A percentile compares a stretch with the other conserved stretches of the same genome.
phyloP scores from a whole-genome alignment of 2,329 filamentous ascomycete genomes.

The Fusarium brachygibbosum region DNA sequence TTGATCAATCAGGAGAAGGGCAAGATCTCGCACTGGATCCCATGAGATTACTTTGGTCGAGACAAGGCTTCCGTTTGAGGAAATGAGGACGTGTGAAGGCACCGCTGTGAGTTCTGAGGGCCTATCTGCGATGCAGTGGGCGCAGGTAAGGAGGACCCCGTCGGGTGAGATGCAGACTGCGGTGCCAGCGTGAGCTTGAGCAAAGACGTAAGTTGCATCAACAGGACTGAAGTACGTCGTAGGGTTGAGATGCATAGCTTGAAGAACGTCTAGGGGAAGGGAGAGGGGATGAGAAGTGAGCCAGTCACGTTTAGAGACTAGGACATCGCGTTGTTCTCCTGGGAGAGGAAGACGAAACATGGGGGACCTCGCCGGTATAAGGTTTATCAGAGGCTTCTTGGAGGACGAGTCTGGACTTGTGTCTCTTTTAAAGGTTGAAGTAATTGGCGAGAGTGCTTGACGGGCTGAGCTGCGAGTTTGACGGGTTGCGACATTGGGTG shows the following conservation, averaged over 20 bases:
- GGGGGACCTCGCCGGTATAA: background rate
- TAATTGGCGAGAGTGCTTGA: constrained; percentile 1
- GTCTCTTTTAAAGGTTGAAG: background rate
- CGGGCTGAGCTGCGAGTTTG: constrained; percentile 36
- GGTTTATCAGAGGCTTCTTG: constrained; percentile 12
- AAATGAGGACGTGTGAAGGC: constrained; percentile 59
- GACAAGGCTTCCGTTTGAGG: constrained; percentile 56
- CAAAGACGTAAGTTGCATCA: constrained; percentile 60
- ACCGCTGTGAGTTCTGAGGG: constrained; percentile 49
- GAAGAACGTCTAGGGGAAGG: constrained; percentile 24
- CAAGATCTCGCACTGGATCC: constrained; percentile 61
- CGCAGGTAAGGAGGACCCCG: constrained; percentile 64
- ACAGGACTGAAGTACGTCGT: constrained; percentile 15
- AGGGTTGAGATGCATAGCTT: constrained; percentile 5
- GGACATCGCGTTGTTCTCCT: constrained; percentile 4
- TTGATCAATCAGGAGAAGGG: constrained; percentile 58
- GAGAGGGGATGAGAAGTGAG: constrained; percentile 38
- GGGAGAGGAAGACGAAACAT: background rate
- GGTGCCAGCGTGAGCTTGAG: constrained; percentile 64
- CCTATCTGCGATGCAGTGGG: constrained; percentile 64
- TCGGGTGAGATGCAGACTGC: constrained; percentile 62
- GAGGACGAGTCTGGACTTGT: background rate
- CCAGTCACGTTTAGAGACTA: constrained; percentile 37
- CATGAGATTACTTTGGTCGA: constrained; percentile 57
- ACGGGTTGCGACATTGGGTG: background rate